phyloP scores from a whole-genome alignment of 441 rosid species.

The Gossypium lobatum region DNA sequence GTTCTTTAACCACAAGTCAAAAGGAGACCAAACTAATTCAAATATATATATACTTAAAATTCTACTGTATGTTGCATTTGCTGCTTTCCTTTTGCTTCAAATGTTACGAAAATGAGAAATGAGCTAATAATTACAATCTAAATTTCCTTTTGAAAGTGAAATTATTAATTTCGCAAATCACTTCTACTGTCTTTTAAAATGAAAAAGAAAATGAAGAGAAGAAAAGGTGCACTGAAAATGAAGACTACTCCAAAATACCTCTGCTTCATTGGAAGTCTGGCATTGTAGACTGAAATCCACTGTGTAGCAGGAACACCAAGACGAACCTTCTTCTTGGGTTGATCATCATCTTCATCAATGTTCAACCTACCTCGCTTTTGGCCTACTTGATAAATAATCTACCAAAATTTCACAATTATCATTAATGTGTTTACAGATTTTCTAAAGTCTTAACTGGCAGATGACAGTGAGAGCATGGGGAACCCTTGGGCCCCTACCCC shows the following conservation, averaged over 20 bases:
- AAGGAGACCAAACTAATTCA: not conserved
- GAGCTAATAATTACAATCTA: not conserved
- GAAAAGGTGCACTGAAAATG: not conserved
- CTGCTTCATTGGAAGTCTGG: constrained; percentile 96
- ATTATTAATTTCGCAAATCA: not conserved
- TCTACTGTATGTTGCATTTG: not conserved
- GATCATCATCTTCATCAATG: constrained; percentile 87
- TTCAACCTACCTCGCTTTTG: constrained; percentile 95
- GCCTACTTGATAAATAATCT: constrained; percentile 87
- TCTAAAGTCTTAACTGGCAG: not conserved
- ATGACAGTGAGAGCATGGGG: not conserved
- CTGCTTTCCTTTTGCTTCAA: not conserved
- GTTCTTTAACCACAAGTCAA: not conserved
- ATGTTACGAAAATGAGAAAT: not conserved
- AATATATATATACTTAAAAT: not conserved
- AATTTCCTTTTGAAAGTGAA: not conserved
- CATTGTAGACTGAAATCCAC: constrained; percentile 97
- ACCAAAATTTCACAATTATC: constrained; percentile 12
- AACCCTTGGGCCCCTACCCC: not conserved
- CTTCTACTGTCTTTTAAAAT: not conserved
- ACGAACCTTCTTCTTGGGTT: constrained; percentile 90
- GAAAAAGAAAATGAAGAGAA: not conserved
- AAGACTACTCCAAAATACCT: constrained; percentile 37
- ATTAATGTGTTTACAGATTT: not conserved
- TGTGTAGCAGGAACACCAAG: constrained; percentile 95